These are phyloP conservation scores for Apiospora saccharicola DNA, from an alignment of 2,329 filamentous ascomycete species.

Conservation along the genomic window DNA sequence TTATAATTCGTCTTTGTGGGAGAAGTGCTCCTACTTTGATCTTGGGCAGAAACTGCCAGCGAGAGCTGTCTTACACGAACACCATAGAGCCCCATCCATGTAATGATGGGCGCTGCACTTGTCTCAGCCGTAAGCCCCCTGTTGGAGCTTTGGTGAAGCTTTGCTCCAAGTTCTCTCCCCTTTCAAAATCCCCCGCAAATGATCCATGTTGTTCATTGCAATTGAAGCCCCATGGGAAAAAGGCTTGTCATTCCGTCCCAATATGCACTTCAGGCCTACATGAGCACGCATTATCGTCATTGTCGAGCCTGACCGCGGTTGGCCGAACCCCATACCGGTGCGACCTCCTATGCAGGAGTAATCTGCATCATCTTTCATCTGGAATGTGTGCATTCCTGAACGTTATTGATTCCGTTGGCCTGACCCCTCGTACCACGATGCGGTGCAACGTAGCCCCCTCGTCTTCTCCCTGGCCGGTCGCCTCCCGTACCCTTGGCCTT, in stretches of 20 bases:
- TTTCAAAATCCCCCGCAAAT: background rate
- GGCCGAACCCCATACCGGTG: conserved; percentile 15
- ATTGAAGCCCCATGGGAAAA: background rate
- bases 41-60: background rate
- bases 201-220: background rate
- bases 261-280: background rate
- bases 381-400: conserved; percentile 16
- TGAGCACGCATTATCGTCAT: conserved; percentile 20
- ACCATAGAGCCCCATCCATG: background rate
- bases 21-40: background rate
- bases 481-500: background rate
- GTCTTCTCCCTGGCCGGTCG: conserved; percentile 11
- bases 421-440: background rate
- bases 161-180: background rate
- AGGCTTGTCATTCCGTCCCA: background rate
- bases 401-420: background rate
- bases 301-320: conserved; percentile 18
- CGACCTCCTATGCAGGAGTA: conserved; percentile 18
- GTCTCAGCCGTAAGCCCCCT: background rate
- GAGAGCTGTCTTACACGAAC: background rate
- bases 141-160: conserved; percentile 4
- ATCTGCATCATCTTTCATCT: conserved; percentile 24
- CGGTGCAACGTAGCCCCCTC: conserved; percentile 21
- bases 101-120: background rate
- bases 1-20: background rate